Conservation (phyloP, 495 filamentous ascomycete species). For the Pyrenula massariospora region DNA sequence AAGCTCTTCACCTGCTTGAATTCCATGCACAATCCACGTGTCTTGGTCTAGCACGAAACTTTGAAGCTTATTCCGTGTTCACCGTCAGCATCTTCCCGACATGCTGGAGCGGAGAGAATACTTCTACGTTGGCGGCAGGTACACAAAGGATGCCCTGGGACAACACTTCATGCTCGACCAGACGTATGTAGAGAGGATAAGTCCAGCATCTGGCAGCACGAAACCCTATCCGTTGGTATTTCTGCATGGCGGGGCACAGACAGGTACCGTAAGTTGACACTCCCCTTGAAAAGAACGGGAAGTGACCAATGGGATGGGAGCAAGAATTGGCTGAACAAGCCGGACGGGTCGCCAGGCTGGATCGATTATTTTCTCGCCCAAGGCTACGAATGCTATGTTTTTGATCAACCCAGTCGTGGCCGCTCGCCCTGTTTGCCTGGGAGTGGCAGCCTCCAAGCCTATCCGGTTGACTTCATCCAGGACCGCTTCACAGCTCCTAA, state of each 20-base stretch:
- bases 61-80: too few species aligned
- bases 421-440: constrained; percentile 24
- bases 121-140: constrained; percentile 39
- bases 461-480: constrained; percentile 21
- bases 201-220: constrained; percentile 14
- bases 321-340: constrained; percentile 34
- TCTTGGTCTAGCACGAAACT: too few species aligned
- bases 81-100: too few species aligned
- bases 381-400: constrained; percentile 32
- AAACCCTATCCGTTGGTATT: constrained; percentile 35
- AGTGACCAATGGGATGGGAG: neutral
- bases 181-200: constrained; percentile 47
- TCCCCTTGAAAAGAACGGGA: neutral
- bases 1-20: too few species aligned
- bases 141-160: constrained; percentile 19
- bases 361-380: constrained; percentile 30
- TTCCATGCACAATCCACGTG: too few species aligned
- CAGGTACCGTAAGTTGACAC: constrained; percentile 31
- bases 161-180: constrained; percentile 30
- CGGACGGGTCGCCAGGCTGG: constrained; percentile 35
- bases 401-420: constrained; percentile 31
- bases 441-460: constrained; percentile 16
- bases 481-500: constrained; percentile 26
- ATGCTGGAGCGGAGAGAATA: constrained; percentile 14
- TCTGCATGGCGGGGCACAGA: constrained; percentile 39